These are phyloP conservation scores for Kodamaea fukazawae DNA, from an alignment of 805 yeast species.

Conservation along the genomic window DNA sequence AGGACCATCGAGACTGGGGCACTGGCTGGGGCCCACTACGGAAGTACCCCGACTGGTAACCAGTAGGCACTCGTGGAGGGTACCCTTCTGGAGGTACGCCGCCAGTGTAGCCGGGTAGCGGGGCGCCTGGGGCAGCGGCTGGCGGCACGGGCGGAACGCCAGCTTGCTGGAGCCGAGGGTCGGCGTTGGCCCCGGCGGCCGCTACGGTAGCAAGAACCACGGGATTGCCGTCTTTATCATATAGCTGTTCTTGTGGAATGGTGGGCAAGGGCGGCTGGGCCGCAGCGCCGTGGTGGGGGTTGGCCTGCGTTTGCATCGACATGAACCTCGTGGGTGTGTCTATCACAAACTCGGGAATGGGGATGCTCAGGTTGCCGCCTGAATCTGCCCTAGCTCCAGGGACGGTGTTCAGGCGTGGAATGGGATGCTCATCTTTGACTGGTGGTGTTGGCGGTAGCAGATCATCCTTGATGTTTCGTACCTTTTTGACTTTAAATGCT, in stretches of 20 bases:
- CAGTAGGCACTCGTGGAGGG: slow-evolving; percentile 13
- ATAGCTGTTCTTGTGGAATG: neutral
- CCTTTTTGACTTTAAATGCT: neutral
- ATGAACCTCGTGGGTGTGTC: neutral
- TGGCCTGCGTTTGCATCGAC: neutral
- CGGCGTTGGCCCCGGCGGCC: slow-evolving; percentile 15
- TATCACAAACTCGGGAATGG: slow-evolving; percentile 3
- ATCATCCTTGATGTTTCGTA: neutral
- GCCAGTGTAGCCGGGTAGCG: no score
- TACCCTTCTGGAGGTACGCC: slow-evolving; percentile 23
- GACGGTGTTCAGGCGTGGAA: neutral
- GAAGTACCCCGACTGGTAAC: slow-evolving; percentile 6
- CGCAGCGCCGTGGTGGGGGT: neutral
- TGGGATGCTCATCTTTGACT: neutral
- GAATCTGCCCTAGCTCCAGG: neutral
- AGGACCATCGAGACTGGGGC: slow-evolving; percentile 10
- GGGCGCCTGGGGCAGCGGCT: no score
- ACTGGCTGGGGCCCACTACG: slow-evolving; percentile 11
- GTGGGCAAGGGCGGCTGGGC: neutral
- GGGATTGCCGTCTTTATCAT: neutral
- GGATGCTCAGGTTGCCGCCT: neutral
- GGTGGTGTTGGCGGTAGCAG: slow-evolving; percentile 4
- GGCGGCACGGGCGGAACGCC: no score
- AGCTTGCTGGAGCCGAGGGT: no score
- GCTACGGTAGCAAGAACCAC: slow-evolving; percentile 22